A percentile compares a stretch with the other conserved stretches of the same genome.
phyloP scores from a whole-genome alignment of 257 asterid species.

The Primulina huaijiensis region DNA sequence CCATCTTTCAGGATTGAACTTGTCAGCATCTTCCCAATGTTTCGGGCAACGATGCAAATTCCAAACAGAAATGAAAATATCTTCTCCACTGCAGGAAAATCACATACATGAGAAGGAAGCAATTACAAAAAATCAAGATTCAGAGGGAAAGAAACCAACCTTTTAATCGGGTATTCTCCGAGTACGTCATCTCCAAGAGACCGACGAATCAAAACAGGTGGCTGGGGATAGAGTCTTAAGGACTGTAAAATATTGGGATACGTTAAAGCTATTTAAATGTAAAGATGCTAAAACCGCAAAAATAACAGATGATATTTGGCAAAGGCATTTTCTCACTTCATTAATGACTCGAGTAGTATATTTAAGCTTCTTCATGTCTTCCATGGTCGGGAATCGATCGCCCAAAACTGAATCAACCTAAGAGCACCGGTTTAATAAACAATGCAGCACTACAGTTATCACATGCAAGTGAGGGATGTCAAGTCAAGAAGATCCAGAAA shows the following conservation, averaged over 20 bases:
- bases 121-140: background rate
- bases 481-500: background rate
- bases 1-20: slow-evolving; percentile 96
- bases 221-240: slow-evolving; percentile 94
- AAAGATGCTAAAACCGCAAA: background rate
- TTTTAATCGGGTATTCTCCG: slow-evolving; percentile 80
- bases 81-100: slow-evolving; percentile 64
- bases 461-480: slow-evolving; percentile 11
- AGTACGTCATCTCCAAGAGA: slow-evolving; percentile 75
- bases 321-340: slow-evolving; percentile 58
- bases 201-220: slow-evolving; percentile 96
- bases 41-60: slow-evolving; percentile 83
- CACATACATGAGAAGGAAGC: slow-evolving; percentile 3
- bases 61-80: slow-evolving; percentile 93
- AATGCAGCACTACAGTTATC: slow-evolving; percentile 20
- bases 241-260: slow-evolving; percentile 37
- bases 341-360: slow-evolving; percentile 89
- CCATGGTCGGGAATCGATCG: slow-evolving; percentile 84
- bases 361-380: slow-evolving; percentile 90
- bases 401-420: slow-evolving; percentile 93
- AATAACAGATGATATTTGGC: background rate
- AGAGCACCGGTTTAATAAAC: slow-evolving; percentile 24
- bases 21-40: slow-evolving; percentile 86
- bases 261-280: background rate
- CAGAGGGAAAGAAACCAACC: slow-evolving; percentile 33